A percentile compares a stretch with the other conserved stretches of the same genome.
These are phyloP conservation scores for Incumbomyces lentus DNA, from an alignment of 2,329 filamentous ascomycete genomes.

Conservation along the genomic window DNA sequence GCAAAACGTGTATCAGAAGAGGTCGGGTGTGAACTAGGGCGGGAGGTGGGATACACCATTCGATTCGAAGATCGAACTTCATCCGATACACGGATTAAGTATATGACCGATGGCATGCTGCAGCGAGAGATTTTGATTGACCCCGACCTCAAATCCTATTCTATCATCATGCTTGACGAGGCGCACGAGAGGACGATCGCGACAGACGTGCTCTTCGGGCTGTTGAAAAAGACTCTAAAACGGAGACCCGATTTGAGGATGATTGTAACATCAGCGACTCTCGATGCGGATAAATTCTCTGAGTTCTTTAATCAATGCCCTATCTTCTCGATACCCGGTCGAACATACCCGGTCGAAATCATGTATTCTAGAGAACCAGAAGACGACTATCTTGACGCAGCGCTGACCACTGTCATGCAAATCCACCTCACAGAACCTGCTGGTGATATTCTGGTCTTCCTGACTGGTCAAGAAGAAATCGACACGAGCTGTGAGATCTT, in stretches of 20 bases:
- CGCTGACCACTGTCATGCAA: slow-evolving; percentile 94
- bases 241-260: slow-evolving; percentile 78
- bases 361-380: slow-evolving; percentile 93
- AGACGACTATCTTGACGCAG: slow-evolving; percentile 87
- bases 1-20: slow-evolving; percentile 95
- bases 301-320: slow-evolving; percentile 92
- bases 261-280: slow-evolving; percentile 90
- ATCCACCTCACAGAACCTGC: slow-evolving; percentile 88
- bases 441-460: slow-evolving; percentile 91
- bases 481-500: slow-evolving; percentile 89
- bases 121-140: slow-evolving; percentile 91
- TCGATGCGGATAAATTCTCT: slow-evolving; percentile 96
- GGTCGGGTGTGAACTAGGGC: slow-evolving; percentile 79
- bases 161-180: slow-evolving; percentile 95
- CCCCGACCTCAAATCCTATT: slow-evolving; percentile 78
- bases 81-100: slow-evolving; percentile 86
- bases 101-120: slow-evolving; percentile 99
- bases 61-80: slow-evolving; percentile 93
- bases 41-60: slow-evolving; percentile 94
- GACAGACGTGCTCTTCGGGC: slow-evolving; percentile 86
- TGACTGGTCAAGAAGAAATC: slow-evolving; percentile 96
- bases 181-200: slow-evolving; percentile 95
- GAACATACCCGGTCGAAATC: slow-evolving; percentile 91
- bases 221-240: slow-evolving; percentile 88
- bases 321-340: slow-evolving; percentile 90